Base-by-base conservation (phyloP, 352 stramenopile species). In the Globisporangium sylvaticum region DNA sequence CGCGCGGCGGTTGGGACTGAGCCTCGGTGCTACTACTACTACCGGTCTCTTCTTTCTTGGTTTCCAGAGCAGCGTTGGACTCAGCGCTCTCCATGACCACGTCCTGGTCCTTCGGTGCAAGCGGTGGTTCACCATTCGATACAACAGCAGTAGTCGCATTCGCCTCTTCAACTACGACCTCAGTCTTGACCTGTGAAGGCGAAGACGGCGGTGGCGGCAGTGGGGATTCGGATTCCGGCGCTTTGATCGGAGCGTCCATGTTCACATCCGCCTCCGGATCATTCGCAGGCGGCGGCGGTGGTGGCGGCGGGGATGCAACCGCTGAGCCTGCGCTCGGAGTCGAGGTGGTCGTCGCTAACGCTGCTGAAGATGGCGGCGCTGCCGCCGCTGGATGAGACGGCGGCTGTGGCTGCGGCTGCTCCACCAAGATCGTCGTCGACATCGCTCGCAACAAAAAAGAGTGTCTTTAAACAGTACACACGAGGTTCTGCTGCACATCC, bases 1-100 rank as follows among this genome's bases (percentile, higher is more conserved):
- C 66, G 42, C 44, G 62, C 60, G 46, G 37, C 20, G 25, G 58
- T 58, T 56, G 8, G n/a, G 7, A 1, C 10, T 54, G 29, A 20
- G 22, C 42, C n/a, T 62, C 70, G n/a, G n/a, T n/a, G n/a, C n/a
- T n/a, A n/a, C n/a, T n/a, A 15, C 62, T 79, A 59, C 53, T 63
- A 64, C 74, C 73, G n/a, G 4, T 27, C 27, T 42, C 59, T 55
- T 65, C 18, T 32, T 48, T 22, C 44, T 32, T n/a, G 20, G 12
- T 4, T 10, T 57, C 59, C 44, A 27, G 37, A 46, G 37, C 18
- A 3, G 7, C 18, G 4, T 18, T 24, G 4, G 55, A 24, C 8
- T 61, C 55, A 18, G n/a, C 31, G 55, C 9, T 48, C 31, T 61
- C 55, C 31, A 61, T 46, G 55, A 48, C 31, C 9, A 61, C 31